Conservation (phyloP, 1,284 basidiomycete genomes). For the Marasmius fiardii region DNA sequence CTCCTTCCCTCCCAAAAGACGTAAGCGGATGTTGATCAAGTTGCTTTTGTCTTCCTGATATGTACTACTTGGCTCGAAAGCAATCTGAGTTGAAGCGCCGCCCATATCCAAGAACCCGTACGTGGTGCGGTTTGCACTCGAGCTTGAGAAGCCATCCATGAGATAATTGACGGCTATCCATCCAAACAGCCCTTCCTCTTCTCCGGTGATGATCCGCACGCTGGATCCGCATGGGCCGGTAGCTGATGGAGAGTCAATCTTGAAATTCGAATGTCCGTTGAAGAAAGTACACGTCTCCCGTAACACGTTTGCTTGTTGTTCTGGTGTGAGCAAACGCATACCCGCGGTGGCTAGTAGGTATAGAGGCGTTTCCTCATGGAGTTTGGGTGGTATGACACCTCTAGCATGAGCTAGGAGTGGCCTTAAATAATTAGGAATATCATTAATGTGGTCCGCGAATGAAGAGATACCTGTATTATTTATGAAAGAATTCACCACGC, state of each 20-base stretch:
- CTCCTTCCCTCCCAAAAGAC: conserved; percentile 82
- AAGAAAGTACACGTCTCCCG: conserved; percentile 79
- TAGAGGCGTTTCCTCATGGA: conserved; percentile 82
- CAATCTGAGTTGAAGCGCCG: conserved; percentile 97
- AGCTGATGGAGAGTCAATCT: conserved; percentile 58
- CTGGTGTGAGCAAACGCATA: conserved; percentile 83
- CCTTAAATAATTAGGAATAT: conserved; percentile 72
- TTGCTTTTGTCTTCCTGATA: conserved; percentile 55
- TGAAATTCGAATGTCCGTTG: conserved; percentile 69
- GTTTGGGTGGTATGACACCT: conserved; percentile 80
- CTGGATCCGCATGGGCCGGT: conserved; percentile 84
- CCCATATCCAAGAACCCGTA: conserved; percentile 99
- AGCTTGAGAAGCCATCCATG: conserved; percentile 91
- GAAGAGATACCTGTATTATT: conserved; percentile 94
- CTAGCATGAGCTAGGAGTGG: conserved; percentile 85
- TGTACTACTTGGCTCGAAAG: conserved; percentile 77
- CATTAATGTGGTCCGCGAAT: conserved; percentile 68
- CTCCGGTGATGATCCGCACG: conserved; percentile 93
- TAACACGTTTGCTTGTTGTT: conserved; percentile 73
- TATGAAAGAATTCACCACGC: conserved; percentile 1
- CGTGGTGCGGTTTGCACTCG: conserved; percentile 65
- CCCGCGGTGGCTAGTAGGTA: conserved; percentile 97
- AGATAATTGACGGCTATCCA: conserved; percentile 99
- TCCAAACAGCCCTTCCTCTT: conserved; percentile 97
- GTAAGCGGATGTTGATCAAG: conserved; percentile 79